Evolutionary conservation across 495 filamentous ascomycete genomes (phyloP).

Genomic region (Lasiosphaeria hispida): DNA sequence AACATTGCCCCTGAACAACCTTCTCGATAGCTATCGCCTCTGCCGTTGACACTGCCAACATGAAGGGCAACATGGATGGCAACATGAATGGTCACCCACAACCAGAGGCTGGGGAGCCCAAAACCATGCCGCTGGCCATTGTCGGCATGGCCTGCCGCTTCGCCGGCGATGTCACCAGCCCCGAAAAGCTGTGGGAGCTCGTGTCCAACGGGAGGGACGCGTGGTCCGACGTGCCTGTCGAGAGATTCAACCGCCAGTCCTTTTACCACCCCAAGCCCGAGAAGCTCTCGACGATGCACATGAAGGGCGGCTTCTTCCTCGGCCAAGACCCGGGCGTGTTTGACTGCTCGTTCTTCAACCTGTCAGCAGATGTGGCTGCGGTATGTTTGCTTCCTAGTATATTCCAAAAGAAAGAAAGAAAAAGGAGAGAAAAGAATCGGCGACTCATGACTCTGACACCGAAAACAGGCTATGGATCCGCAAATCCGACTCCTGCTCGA

Average conservation of each 20-base stretch:
- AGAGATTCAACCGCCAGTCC: slow-evolving; percentile 58
- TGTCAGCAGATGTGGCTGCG: background rate
- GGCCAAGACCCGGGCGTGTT: slow-evolving; percentile 56
- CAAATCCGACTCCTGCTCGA: too few relatives aligned
- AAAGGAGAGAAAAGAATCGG: too few relatives aligned
- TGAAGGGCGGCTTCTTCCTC: slow-evolving; percentile 59
- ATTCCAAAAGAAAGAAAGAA: too few relatives aligned
- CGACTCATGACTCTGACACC: too few relatives aligned
- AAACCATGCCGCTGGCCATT: slow-evolving; percentile 48
- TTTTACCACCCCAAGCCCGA: slow-evolving; percentile 52
- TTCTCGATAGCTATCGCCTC: too few relatives aligned
- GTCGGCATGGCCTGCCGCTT: slow-evolving; percentile 52
- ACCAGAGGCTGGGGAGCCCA: too few relatives aligned
- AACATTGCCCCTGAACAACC: too few relatives aligned
- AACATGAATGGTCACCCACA: too few relatives aligned
- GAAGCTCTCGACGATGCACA: slow-evolving; percentile 34
- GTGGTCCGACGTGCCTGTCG: slow-evolving; percentile 43
- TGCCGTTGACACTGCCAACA: too few relatives aligned
- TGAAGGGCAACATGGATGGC: too few relatives aligned
- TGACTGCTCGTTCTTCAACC: slow-evolving; percentile 30
- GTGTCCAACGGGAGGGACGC: slow-evolving; percentile 1
- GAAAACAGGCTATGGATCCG: too few relatives aligned
- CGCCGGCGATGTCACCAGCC: slow-evolving; percentile 42
- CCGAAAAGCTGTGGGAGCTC: slow-evolving; percentile 43
- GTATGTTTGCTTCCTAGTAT: too few relatives aligned